Percentiles rank a stretch among this genome's conserved stretches.
Evolutionary conservation across 2,329 filamentous ascomycete species (phyloP).

Genomic region (Colletotrichum shisoi): DNA sequence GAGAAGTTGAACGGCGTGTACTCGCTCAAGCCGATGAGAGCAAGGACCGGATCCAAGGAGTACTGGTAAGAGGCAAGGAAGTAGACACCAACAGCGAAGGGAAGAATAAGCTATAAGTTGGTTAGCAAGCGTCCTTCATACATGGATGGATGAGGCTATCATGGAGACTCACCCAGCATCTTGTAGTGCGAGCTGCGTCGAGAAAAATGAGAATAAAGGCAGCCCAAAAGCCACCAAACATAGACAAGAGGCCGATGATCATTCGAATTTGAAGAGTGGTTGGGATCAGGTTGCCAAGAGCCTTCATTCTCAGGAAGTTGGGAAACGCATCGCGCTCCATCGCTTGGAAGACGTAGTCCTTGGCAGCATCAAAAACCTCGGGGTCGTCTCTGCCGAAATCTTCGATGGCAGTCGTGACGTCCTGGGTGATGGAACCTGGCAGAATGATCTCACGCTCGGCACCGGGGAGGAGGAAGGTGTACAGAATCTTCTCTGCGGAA

Average conservation of each 20-base stretch:
- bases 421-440: conserved; percentile 83
- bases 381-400: conserved; percentile 92
- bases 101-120: conserved; percentile 70
- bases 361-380: conserved; percentile 95
- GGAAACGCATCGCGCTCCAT: conserved; percentile 99
- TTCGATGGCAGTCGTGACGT: conserved; percentile 88
- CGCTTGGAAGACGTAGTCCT: conserved; percentile 99
- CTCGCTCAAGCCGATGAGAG: conserved; percentile 88
- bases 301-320: conserved; percentile 92
- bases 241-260: conserved; percentile 81
- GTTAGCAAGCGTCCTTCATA: conserved; percentile 29
- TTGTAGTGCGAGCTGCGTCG: conserved; percentile 73
- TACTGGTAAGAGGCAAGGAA: conserved; percentile 92
- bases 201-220: conserved; percentile 94
- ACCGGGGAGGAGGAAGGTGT: conserved; percentile 93
- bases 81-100: conserved; percentile 91
- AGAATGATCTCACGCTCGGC: conserved; percentile 96
- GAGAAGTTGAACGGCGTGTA: conserved; percentile 96
- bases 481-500: conserved; percentile 98
- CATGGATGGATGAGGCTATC: not conserved
- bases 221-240: conserved; percentile 94
- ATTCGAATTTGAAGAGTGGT: conserved; percentile 86
- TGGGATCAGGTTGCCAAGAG: conserved; percentile 92
- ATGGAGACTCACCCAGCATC: conserved; percentile 78
- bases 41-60: conserved; percentile 89